phyloP scores from a whole-genome alignment of 2,329 filamentous ascomycete species.

The Helminthosporium solani region DNA sequence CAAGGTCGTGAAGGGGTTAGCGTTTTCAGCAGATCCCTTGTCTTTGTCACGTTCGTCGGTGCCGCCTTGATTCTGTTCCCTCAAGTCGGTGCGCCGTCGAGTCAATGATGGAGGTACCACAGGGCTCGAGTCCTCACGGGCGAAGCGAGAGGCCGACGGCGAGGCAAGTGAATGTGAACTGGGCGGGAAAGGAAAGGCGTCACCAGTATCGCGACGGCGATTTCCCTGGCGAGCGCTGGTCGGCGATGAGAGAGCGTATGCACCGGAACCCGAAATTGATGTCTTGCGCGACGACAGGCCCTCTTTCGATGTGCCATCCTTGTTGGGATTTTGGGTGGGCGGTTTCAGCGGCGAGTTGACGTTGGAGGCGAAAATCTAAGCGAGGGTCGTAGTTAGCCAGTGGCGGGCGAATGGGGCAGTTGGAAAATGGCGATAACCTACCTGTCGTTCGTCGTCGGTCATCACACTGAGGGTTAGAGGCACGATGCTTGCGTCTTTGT shows the following conservation, averaged over 20 bases:
- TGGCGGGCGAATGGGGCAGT: constrained; percentile 1
- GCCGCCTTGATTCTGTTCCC: constrained; percentile 47
- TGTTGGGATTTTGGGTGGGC: constrained; percentile 66
- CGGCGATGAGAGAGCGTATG: constrained; percentile 72
- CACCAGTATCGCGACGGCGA: constrained; percentile 81
- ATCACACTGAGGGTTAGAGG: constrained; percentile 75
- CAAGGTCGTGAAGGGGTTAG: constrained; percentile 53
- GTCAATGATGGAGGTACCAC: constrained; percentile 61
- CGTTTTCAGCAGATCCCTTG: constrained; percentile 44
- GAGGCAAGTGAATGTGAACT: constrained; percentile 57
- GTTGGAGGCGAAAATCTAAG: constrained; percentile 74
- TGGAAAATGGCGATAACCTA: constrained; percentile 38
- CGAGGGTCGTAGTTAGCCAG: constrained; percentile 20
- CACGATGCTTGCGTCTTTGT: constrained; percentile 65
- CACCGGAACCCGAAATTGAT: constrained; percentile 70
- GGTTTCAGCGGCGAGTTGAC: constrained; percentile 94
- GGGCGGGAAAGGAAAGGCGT: constrained; percentile 60
- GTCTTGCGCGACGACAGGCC: constrained; percentile 72
- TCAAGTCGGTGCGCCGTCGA: constrained; percentile 63
- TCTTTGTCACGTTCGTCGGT: constrained; percentile 55
- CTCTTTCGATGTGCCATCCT: constrained; percentile 59
- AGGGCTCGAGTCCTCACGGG: constrained; percentile 63
- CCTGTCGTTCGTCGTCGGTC: constrained; percentile 66
- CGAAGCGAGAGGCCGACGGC: constrained; percentile 61
- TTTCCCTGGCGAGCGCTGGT: constrained; percentile 71